phyloP scores from a whole-genome alignment of 257 asterid species.

The Knoxia roxburghii region DNA sequence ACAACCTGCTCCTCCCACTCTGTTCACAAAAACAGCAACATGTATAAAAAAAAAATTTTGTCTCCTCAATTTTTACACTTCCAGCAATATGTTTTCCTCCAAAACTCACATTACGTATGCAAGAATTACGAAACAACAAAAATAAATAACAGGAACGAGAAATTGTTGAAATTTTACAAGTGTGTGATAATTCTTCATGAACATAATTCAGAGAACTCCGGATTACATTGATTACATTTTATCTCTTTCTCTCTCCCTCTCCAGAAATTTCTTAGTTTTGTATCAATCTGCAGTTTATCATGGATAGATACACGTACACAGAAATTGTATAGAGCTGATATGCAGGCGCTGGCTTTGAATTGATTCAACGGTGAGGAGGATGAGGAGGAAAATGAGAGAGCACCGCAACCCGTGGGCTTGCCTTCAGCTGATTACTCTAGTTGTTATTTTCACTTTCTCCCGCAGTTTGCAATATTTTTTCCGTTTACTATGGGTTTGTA shows the following conservation, averaged over 20 bases:
- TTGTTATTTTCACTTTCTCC: no score
- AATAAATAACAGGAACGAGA: no score
- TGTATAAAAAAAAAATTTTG: background rate
- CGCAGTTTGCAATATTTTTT: background rate
- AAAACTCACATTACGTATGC: background rate
- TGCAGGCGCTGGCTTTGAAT: slow-evolving; percentile 9
- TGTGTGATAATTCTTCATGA: no score
- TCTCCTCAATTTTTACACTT: background rate
- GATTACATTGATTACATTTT: background rate
- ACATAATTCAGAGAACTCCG: background rate
- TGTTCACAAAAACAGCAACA: background rate
- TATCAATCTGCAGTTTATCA: background rate
- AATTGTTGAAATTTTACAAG: background rate
- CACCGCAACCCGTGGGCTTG: slow-evolving; percentile 7
- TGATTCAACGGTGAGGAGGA: slow-evolving; percentile 9
- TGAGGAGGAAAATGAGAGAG: slow-evolving; percentile 5
- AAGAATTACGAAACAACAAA: background rate
- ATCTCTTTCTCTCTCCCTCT: slow-evolving; percentile 1
- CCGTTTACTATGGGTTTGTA: background rate
- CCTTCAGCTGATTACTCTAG: background rate
- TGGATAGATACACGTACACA: no score
- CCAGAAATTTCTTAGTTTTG: slow-evolving; percentile 3
- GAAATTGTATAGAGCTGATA: background rate
- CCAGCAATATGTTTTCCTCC: background rate
- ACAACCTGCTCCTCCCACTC: background rate